Base-by-base conservation (phyloP, 2,329 filamentous ascomycete species). In the Uncinocarpus reesii region DNA sequence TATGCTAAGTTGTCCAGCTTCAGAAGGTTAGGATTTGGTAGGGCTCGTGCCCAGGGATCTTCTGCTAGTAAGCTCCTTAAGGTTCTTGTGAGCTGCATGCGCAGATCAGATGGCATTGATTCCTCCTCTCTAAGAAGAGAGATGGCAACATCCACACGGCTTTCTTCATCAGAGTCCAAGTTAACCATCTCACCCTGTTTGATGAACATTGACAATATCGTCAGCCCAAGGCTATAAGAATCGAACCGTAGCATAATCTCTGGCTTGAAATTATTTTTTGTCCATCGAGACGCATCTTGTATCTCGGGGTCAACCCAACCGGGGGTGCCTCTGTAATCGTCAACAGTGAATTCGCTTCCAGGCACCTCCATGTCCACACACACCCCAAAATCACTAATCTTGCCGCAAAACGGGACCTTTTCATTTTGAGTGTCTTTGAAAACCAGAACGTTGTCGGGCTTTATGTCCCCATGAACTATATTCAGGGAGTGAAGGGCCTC, bases 321-420 rank as follows among this genome's bases (percentile, higher is more conserved):
- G 2, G 51, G 51, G 1, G 59, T 61, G 0, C 59, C 59, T 15
- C 53, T 50, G 37, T 61, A 61, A 41, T 60, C 58, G 35, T 51
- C 52, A 7, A 55, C 38, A 1, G 50, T 53, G n/a, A 60, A 53
- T 34, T 45, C 52, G 11, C 40, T 47, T 11, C 53, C 52, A 4
- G 55, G 36, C 15, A 52, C 42, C 35, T 61, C 59, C 31, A 61
- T 38, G 37, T 61, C 58, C 38, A 61, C 26, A 37, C 58, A 62
- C 15, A 62, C 58, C 1, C 59, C 59, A 37, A 62, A 62, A 47
- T 62, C 59, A 42, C 58, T 61, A 21, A 62, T 34, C 42, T 62
- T 62, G 34, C 52, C 59, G 13, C 50, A 51, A 29, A 61, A 58
- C 0, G 59, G 57, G 2, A 58, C 53, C 7, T 53, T 56, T 3